Conservation (phyloP, 306 rosid species). For the Malus fusca region DNA sequence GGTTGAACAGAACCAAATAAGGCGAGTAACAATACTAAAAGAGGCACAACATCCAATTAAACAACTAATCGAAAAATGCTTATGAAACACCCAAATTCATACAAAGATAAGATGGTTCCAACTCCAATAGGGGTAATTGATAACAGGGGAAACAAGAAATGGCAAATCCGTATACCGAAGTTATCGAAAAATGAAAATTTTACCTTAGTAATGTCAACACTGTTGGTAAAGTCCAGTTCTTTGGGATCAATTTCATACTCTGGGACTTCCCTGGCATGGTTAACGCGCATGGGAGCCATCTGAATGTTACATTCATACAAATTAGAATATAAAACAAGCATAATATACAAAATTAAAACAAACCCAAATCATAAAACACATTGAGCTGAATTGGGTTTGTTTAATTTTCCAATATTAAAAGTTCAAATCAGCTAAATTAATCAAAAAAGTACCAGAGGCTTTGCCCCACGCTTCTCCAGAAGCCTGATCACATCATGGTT, state of each 20-base stretch:
- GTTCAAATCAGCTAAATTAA: not conserved
- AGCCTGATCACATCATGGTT: constrained; percentile 64
- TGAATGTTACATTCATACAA: constrained; percentile 25
- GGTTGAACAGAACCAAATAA: not conserved
- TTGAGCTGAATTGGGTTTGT: no score
- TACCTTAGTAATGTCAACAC: constrained; percentile 78
- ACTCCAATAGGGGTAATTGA: not conserved
- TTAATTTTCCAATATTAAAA: not conserved
- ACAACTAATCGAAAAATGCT: not conserved
- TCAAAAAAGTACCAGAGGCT: constrained; percentile 42
- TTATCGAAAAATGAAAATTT: not conserved
- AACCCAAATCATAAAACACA: not conserved
- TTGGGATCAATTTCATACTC: constrained; percentile 85
- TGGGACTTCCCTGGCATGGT: constrained; percentile 75
- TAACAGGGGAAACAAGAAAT: not conserved
- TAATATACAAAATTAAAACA: not conserved
- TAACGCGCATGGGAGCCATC: constrained; percentile 85
- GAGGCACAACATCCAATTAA: not conserved
- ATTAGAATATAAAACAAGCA: constrained; percentile 3
- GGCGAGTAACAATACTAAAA: not conserved
- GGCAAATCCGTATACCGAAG: not conserved
- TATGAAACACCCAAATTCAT: not conserved
- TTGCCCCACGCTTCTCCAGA: constrained; percentile 82
- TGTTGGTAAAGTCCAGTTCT: constrained; percentile 81
- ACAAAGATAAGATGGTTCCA: not conserved